Evolutionary conservation across 192 early-diverging fungal species (phyloP).

Genomic region (Coemansia umbellata): DNA sequence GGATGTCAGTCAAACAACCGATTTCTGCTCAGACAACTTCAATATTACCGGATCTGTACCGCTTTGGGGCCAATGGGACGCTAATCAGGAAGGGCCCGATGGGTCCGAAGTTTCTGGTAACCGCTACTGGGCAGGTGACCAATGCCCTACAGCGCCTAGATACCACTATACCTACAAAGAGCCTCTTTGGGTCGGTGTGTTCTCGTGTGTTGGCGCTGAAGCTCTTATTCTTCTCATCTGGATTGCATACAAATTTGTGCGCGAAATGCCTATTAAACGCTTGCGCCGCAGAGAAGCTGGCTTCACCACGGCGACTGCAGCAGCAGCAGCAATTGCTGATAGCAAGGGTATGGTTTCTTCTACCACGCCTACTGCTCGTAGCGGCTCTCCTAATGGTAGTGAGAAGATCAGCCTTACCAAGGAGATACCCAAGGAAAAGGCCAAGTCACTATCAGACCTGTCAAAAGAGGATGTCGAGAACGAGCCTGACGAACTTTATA

Average conservation of each 20-base stretch:
- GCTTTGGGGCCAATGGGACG: constrained; percentile 34
- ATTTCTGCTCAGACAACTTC: constrained; percentile 30
- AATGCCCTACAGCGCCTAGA: constrained; percentile 34
- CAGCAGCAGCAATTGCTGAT: constrained; percentile 7
- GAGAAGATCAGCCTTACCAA: constrained; percentile 21
- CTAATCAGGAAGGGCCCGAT: constrained; percentile 12
- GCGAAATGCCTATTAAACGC: constrained; percentile 14
- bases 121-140: constrained; percentile 45
- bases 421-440: not conserved
- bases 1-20: constrained; percentile 17
- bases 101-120: not conserved
- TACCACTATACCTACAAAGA: constrained; percentile 38
- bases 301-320: constrained; percentile 14
- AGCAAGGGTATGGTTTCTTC: no score
- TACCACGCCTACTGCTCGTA: no score
- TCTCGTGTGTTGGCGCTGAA: constrained; percentile 32
- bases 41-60: constrained; percentile 18
- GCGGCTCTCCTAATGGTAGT: no score
- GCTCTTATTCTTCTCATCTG: constrained; percentile 43
- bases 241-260: constrained; percentile 41
- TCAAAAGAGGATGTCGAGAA: not conserved
- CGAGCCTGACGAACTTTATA: constrained; percentile 2
- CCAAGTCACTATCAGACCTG: constrained; percentile 5
- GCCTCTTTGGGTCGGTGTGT: constrained; percentile 44
- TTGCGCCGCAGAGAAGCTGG: constrained; percentile 21